phyloP scores from a whole-genome alignment of 768 basidiomycete species.

The Tylopilus subfusipes region DNA sequence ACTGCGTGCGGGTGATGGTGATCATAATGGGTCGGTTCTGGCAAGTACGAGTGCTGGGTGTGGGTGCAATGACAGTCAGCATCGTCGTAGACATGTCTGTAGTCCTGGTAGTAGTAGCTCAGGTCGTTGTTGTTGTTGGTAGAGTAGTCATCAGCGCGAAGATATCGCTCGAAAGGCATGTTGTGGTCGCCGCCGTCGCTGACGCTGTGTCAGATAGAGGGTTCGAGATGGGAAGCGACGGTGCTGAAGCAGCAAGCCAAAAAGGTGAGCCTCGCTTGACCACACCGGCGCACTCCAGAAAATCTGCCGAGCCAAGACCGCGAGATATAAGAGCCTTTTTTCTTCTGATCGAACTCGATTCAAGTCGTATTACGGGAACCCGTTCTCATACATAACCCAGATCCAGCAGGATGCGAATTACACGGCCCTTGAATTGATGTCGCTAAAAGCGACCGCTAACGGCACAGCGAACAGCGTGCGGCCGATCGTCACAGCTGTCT shows the following conservation, averaged over 20 bases:
- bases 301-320: background rate
- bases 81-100: constrained; percentile 9
- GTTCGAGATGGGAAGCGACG: background rate
- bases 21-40: constrained; percentile 2
- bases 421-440: constrained; percentile 9
- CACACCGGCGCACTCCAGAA: background rate
- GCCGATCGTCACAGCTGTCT: constrained; percentile 26
- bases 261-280: background rate
- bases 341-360: constrained; percentile 10
- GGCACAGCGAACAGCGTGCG: constrained; percentile 7
- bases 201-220: background rate
- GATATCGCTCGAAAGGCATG: constrained; percentile 45
- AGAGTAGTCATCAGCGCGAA: constrained; percentile 23
- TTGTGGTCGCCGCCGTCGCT: constrained; percentile 5
- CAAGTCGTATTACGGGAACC: constrained; percentile 8
- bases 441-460: constrained; percentile 21
- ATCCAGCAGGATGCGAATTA: constrained; percentile 11
- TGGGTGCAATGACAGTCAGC: constrained; percentile 8
- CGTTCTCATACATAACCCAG: constrained; percentile 7
- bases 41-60: background rate
- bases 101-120: constrained; percentile 14
- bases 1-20: constrained; percentile 25
- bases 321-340: constrained; percentile 9
- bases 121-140: constrained; percentile 1
- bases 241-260: background rate